Base-by-base conservation (phyloP, 495 filamentous ascomycete species). In the Talaromyces liani region DNA sequence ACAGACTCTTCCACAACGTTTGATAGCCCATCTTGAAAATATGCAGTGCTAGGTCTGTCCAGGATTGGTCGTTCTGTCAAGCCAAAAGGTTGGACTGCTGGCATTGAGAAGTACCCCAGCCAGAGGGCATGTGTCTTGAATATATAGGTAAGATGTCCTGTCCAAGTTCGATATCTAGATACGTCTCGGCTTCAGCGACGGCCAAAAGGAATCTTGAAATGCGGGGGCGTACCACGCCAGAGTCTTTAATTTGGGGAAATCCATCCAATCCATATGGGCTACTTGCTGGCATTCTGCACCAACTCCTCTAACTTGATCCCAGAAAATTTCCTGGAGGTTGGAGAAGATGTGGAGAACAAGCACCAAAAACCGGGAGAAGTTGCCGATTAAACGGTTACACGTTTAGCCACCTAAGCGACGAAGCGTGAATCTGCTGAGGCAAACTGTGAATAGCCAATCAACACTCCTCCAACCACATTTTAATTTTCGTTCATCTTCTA, bases 1-100 rank as follows among this genome's bases (percentile, higher is more conserved):
- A 76, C 6, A 80, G 72, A 25, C 69, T 72, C 63, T 71, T 72
- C 79, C 77, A 82, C 10, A 78, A 53, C 4, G 73, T 79, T 24
- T 70, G 75, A 65, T 77, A 79, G 7, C 71, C 73, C 73, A 79
- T 75, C 2, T 53, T 49, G 12, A 39, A 12, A 2, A 12, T 39
- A 39, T 39, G 34, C 34, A 14, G 34, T 39, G 10, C 34, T 39
- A 39, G 12, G 12, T 12, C 34, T 39, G 10, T 14, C 12, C 9
- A 39, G 12, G 9, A 39, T 14, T 39, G 34, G 34, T 39, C 10
- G 34, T 14, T 39, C 1, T 39, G 34, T 39, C 34, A 12, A 8
- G 31, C 10, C 34, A 39, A 14, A 14, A 39, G 12, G 16, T 39
- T 8, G 3, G 12, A 39, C 34, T 14, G 34, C 14, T 39, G 34